A percentile compares a stretch with the other conserved stretches of the same genome.
phyloP scores from a whole-genome alignment of 768 basidiomycete genomes.

The Ramaria sp. region DNA sequence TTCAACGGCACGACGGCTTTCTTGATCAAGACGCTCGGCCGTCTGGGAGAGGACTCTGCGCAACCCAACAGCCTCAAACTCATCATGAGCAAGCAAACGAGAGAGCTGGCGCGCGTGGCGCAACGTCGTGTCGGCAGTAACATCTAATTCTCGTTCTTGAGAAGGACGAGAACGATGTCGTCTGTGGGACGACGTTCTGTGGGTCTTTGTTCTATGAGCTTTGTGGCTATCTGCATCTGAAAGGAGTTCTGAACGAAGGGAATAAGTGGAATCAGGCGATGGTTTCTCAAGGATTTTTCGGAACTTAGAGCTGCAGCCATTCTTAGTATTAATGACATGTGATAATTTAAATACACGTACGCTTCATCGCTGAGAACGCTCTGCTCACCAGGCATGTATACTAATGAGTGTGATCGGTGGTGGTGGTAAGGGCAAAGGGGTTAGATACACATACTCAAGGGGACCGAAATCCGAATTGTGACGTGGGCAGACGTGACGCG shows the following conservation, averaged over 20 bases:
- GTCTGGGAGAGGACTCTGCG: background rate
- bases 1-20: background rate
- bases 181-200: background rate
- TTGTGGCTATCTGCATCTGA: conserved; percentile 2
- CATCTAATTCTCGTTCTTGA: background rate
- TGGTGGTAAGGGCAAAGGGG: background rate
- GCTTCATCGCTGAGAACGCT: conserved; percentile 1
- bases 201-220: background rate
- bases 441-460: background rate
- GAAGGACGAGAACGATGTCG: background rate
- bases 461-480: background rate
- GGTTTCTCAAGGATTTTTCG: conserved; percentile 6
- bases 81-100: conserved; percentile 1
- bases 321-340: background rate
- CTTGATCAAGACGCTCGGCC: background rate
- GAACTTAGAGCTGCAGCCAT: conserved; percentile 1
- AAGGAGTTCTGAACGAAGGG: background rate
- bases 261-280: background rate
- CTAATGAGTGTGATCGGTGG: background rate
- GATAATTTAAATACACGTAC: background rate
- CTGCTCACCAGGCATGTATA: conserved; percentile 3
- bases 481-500: background rate
- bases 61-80: background rate
- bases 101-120: background rate
- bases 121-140: background rate